These are phyloP conservation scores for Marasmius tenuissimus DNA, from an alignment of 1,284 basidiomycete genomes.

Conservation along the genomic window DNA sequence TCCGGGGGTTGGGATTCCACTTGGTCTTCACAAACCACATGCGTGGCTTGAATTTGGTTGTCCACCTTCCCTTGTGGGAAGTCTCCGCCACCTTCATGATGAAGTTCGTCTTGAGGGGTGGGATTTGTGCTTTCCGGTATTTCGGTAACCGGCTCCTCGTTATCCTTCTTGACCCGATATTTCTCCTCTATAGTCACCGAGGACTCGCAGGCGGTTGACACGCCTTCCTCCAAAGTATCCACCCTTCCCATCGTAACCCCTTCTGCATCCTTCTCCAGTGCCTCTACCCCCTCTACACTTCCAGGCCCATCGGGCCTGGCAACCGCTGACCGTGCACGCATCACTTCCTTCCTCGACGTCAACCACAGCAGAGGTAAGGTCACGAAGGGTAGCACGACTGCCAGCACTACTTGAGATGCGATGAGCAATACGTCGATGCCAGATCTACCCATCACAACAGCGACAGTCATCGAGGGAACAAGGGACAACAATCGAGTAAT, in stretches of 20 bases:
- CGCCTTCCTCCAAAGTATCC: too few relatives aligned
- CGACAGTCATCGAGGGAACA: conserved; percentile 82
- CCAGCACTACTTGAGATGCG: conserved; percentile 84
- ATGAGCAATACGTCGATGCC: conserved; percentile 86
- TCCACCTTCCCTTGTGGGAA: neutral
- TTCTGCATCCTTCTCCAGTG: neutral
- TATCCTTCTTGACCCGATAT: too few relatives aligned
- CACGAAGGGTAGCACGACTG: conserved; percentile 88
- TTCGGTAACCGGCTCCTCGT: too few relatives aligned
- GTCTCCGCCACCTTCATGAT: neutral
- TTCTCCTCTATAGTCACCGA: too few relatives aligned
- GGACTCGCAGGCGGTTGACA: too few relatives aligned
- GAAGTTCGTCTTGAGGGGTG: too few relatives aligned
- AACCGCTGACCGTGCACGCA: conserved; percentile 38
- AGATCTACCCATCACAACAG: conserved; percentile 67
- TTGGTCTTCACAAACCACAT: neutral
- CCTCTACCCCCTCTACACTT: neutral
- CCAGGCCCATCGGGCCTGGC: conserved; percentile 26
- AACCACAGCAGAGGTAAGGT: conserved; percentile 78
- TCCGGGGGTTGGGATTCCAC: neutral
- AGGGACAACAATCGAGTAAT: conserved; percentile 85
- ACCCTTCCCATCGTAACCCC: neutral
- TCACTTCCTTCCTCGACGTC: conserved; percentile 68
- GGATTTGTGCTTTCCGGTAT: too few relatives aligned
- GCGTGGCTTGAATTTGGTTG: neutral